Evolutionary conservation across 192 early-diverging fungal species (phyloP), one percentile per base, ranked within the genome.

Genomic region (Coemansia sp.): DNA sequence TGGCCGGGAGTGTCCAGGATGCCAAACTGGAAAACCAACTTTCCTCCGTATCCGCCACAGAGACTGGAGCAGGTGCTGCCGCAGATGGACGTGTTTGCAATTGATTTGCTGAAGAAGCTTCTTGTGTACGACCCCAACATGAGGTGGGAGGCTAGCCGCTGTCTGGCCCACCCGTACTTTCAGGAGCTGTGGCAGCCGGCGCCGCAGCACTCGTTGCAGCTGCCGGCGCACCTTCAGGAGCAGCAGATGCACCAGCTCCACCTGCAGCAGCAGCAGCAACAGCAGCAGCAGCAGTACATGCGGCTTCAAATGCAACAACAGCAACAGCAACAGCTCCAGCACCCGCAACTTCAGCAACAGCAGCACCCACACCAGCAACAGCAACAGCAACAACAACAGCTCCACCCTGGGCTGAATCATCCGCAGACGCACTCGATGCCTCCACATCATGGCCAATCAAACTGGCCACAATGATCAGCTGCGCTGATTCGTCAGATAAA

Each of bases 1-100:
- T 94, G 92, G 91, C 88, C 88, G 5, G 84, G 86, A 0, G 91
- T 91, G 21, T 81, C 86, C 54, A 75, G 88, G 63, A 77, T 88
- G 46, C 85, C 88, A 57, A 90, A 93, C 68, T 91, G 87, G 80
- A 87, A 88, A 60, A 71, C 42, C 67, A 88, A 88, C 57, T 89
- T 91, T 62, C 84, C 88, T 33, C 76, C 76, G 25, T 88, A 91
- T 68, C 86, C 84, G 63, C 82, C 82, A 46, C 83, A 84, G 75
- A 70, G 83, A n/a, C 76, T 92, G 59, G 86, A 85, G 19, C 83
- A 86, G 31, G 75, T 86, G 46, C 70, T 88, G 75, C 94, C 87
- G 32, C 90, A 86, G 90, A 95, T 93, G 62, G 88, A 91, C 39
- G 73, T 78, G 30, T 73, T 82, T 56, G 91, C 85, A n/a, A 75